Percentiles rank a stretch among this genome's conserved stretches.
Conservation (phyloP, 768 basidiomycete species). For the Hirschioporus abietinus region DNA sequence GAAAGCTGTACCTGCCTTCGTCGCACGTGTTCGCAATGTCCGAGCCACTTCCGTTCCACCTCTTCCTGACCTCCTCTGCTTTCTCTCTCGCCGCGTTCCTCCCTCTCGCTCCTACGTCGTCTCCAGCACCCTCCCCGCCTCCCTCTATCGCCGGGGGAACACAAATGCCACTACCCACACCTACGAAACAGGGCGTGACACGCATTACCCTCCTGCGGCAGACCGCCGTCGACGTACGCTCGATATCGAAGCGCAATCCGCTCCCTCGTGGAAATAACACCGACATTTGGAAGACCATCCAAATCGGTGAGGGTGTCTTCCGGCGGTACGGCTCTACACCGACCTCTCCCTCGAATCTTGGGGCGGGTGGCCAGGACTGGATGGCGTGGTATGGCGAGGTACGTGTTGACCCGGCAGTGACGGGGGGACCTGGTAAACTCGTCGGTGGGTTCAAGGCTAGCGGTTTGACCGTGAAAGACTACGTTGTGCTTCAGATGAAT, state of each 20-base stretch:
- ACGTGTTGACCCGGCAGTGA: constrained; percentile 36
- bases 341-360: constrained; percentile 11
- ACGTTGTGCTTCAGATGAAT: constrained; percentile 52
- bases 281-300: constrained; percentile 65
- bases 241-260: background rate
- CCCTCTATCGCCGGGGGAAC: constrained; percentile 3
- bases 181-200: constrained; percentile 33
- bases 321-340: constrained; percentile 26
- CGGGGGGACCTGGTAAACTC: constrained; percentile 17
- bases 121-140: constrained; percentile 9
- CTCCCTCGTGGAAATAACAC: constrained; percentile 44
- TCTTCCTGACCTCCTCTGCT: constrained; percentile 52
- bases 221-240: constrained; percentile 59
- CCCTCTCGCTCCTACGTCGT: constrained; percentile 47
- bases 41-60: constrained; percentile 61
- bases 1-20: constrained; percentile 48
- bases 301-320: constrained; percentile 61
- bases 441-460: constrained; percentile 62
- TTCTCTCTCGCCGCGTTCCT: constrained; percentile 55
- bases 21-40: constrained; percentile 54
- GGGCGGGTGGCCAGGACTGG: constrained; percentile 66
- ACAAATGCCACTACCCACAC: constrained; percentile 14
- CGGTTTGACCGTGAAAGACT: constrained; percentile 64
- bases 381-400: constrained; percentile 61
- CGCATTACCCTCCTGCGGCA: constrained; percentile 63